phyloP scores from a whole-genome alignment of 1,139 yeast genomes.

The Lodderomyces theae region DNA sequence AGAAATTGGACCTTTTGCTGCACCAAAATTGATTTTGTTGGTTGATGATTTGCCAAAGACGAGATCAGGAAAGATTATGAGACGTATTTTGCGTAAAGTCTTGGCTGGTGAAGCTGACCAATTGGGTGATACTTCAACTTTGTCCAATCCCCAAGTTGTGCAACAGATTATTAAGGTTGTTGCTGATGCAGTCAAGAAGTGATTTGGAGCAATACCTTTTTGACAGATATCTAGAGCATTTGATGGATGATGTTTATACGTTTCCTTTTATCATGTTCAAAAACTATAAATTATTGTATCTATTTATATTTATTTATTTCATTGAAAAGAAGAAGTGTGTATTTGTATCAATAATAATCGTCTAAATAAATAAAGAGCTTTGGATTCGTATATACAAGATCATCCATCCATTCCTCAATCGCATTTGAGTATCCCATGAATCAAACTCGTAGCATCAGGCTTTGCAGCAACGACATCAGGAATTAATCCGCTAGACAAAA shows the following conservation, averaged over 20 bases:
- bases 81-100: constrained; percentile 76
- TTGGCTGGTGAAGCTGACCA: constrained; percentile 78
- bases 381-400: too few species aligned
- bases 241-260: too few species aligned
- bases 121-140: constrained; percentile 75
- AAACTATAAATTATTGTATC: too few species aligned
- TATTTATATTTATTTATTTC: too few species aligned
- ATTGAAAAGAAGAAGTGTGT: too few species aligned
- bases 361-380: too few species aligned
- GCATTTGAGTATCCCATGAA: constrained; percentile 29
- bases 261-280: too few species aligned
- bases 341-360: too few species aligned
- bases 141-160: constrained; percentile 71
- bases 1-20: constrained; percentile 83
- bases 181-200: constrained; percentile 19
- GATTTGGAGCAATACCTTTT: too few species aligned
- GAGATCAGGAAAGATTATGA: constrained; percentile 81
- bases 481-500: constrained; percentile 44
- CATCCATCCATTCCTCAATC: constrained; percentile 13
- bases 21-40: constrained; percentile 68
- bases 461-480: constrained; percentile 67
- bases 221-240: too few species aligned
- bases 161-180: constrained; percentile 63
- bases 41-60: constrained; percentile 82
- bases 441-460: constrained; percentile 68